Evolutionary conservation across 176 grass and related monocot species (phyloP), one percentile per base, ranked within the genome.

Genomic region (Metroxylon sagu): DNA sequence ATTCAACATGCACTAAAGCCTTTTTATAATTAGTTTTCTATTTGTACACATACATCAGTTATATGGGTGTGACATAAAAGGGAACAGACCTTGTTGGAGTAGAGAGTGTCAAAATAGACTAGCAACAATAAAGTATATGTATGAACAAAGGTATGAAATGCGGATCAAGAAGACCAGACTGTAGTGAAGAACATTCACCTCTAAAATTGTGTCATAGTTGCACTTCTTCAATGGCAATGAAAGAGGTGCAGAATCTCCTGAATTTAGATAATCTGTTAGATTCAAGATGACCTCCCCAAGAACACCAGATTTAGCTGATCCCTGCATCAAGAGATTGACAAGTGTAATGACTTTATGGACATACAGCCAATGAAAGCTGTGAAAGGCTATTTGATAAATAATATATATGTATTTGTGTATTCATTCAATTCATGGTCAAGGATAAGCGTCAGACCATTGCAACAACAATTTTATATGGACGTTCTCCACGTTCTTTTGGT

Each of bases 401-500:
- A 35, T 35, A 35, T 35, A 35, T 35, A 35, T 5, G 1, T 35
- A 5, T 8, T 1, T 35, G 30, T 35, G 6, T 30, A 7, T 7
- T 35, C 6, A 35, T 35, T 35, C 2, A 5, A 35, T 35, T 35
- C 31, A 35, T 35, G 1, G 31, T 35, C 31, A 35, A 35, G 1
- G 6, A 35, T 35, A 35, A 8, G 19, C 31, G 16, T 48, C 56
- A 64, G 62, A 97, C 87, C 87, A 88, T 82, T 52, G 82, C 88
- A 84, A 97, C 78, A 69, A 73, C 75, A 85, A 97, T 87, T 69
- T 75, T 97, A 73, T 66, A 88, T 51, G 85, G 87, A 31, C 66
- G 88, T 48, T 96, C 83, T 66, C 88, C 69, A 69, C 66, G 74
- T 70, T 97, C 87, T 71, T 91, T 82, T 15, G 75, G 72, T 3